Conservation (phyloP, 768 basidiomycete species). For the Imleria badia region DNA sequence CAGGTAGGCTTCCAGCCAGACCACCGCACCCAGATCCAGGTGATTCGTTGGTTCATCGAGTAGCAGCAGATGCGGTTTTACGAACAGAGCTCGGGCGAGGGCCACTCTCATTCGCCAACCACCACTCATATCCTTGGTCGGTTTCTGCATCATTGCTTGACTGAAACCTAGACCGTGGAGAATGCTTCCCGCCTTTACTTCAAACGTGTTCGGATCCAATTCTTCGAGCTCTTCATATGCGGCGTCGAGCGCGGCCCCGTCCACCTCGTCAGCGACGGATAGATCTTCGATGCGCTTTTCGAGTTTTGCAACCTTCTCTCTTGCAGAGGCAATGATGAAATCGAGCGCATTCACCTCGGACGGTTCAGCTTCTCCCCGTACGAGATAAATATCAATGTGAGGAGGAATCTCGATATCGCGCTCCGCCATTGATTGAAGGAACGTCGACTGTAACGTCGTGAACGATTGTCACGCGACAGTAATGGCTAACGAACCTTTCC, state of each 20-base stretch:
- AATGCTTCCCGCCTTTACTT: slow-evolving; percentile 92
- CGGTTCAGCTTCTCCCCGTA: slow-evolving; percentile 93
- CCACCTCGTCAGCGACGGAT: slow-evolving; percentile 83
- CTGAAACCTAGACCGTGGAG: slow-evolving; percentile 97
- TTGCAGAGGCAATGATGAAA: slow-evolving; percentile 92
- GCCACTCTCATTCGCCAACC: slow-evolving; percentile 99
- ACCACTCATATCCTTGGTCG: slow-evolving; percentile 98
- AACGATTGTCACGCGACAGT: slow-evolving; percentile 1
- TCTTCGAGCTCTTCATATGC: slow-evolving; percentile 97
- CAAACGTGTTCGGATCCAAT: slow-evolving; percentile 93
- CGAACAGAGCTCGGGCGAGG: slow-evolving; percentile 90
- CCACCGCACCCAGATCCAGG: slow-evolving; percentile 95
- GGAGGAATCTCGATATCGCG: slow-evolving; percentile 92
- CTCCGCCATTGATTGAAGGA: slow-evolving; percentile 92
- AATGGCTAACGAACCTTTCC: slow-evolving; percentile 72
- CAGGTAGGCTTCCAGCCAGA: slow-evolving; percentile 98
- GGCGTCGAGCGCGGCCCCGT: slow-evolving; percentile 83
- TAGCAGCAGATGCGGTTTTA: slow-evolving; percentile 93
- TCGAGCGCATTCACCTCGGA: slow-evolving; percentile 95
- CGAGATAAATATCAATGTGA: slow-evolving; percentile 98
- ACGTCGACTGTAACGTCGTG: slow-evolving; percentile 68
- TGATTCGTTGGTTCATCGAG: slow-evolving; percentile 95
- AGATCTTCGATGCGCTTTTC: slow-evolving; percentile 94
- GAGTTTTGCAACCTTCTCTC: slow-evolving; percentile 87
- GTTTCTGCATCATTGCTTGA: slow-evolving; percentile 89